A percentile compares a stretch with the other conserved stretches of the same genome.
phyloP scores from a whole-genome alignment of 495 filamentous ascomycete species.

The Cladorrhinum samala region DNA sequence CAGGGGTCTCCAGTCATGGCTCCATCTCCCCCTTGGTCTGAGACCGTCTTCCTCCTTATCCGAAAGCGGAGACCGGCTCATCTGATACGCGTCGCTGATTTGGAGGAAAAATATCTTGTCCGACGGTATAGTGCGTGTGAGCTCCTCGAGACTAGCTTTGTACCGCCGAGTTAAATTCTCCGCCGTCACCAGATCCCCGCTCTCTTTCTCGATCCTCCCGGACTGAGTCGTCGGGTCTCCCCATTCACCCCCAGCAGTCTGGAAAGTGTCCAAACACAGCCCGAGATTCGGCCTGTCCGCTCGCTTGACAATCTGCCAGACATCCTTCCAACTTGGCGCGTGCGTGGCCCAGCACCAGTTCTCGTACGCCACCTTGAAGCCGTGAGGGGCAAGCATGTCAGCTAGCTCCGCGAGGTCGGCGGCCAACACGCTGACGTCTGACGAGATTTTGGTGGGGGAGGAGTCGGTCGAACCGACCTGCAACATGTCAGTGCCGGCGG shows the following conservation, averaged over 20 bases:
- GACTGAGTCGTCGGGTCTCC: slow-evolving; percentile 64
- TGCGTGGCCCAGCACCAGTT: slow-evolving; percentile 82
- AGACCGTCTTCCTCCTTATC: slow-evolving; percentile 40
- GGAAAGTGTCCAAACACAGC: slow-evolving; percentile 78
- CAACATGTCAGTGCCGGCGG: slow-evolving; percentile 64
- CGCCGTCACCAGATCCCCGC: not conserved
- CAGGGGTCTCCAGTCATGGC: slow-evolving; percentile 62
- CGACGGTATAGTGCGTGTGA: slow-evolving; percentile 51
- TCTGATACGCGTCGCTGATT: slow-evolving; percentile 72
- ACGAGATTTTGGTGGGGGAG: slow-evolving; percentile 50
- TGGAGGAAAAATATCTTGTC: slow-evolving; percentile 75
- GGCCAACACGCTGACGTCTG: slow-evolving; percentile 44
- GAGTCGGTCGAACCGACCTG: slow-evolving; percentile 72
- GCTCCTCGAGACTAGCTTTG: slow-evolving; percentile 45
- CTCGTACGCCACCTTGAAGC: slow-evolving; percentile 65
- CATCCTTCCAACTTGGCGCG: slow-evolving; percentile 60
- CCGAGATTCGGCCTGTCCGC: slow-evolving; percentile 63
- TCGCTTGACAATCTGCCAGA: slow-evolving; percentile 59
- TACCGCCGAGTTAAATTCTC: slow-evolving; percentile 46
- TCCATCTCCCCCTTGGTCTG: slow-evolving; percentile 62
- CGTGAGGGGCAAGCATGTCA: slow-evolving; percentile 52
- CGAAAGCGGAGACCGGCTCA: slow-evolving; percentile 43
- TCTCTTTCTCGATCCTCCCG: slow-evolving; percentile 41
- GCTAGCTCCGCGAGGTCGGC: slow-evolving; percentile 58
- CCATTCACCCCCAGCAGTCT: slow-evolving; percentile 70